phyloP scores from a whole-genome alignment of 2,329 filamentous ascomycete species.

The Talaromyces amestolkiae region DNA sequence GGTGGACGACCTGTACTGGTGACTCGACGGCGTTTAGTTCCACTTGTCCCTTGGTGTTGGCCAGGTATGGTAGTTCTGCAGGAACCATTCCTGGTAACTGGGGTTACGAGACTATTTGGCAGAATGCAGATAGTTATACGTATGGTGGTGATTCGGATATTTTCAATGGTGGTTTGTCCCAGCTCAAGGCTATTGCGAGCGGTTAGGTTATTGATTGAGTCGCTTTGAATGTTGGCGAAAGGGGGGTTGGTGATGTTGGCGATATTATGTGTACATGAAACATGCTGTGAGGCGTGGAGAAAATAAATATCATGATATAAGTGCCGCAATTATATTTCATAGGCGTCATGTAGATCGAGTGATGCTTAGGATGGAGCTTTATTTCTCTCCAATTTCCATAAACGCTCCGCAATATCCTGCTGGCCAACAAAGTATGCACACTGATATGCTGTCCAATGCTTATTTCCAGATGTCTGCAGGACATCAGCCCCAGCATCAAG shows the following conservation, averaged over 20 bases:
- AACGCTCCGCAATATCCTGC: conserved; percentile 12
- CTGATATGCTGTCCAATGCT: conserved; percentile 18
- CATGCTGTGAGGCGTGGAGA: background rate
- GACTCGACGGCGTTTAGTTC: conserved; percentile 47
- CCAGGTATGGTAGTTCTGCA: conserved; percentile 42
- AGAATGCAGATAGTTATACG: conserved; percentile 49
- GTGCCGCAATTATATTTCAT: background rate
- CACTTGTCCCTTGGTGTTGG: conserved; percentile 51
- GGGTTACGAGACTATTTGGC: conserved; percentile 56
- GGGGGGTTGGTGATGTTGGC: background rate
- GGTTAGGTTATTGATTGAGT: conserved; percentile 8
- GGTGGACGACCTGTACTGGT: conserved; percentile 56
- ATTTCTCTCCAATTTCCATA: conserved; percentile 15
- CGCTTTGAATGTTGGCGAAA: background rate
- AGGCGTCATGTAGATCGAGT: background rate
- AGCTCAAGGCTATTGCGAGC: conserved; percentile 31
- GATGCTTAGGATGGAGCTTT: background rate
- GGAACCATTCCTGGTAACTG: conserved; percentile 53
- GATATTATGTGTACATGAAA: background rate
- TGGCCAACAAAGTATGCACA: conserved; percentile 17
- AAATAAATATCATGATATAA: background rate
- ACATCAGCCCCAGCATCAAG: conserved; percentile 17
- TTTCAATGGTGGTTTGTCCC: conserved; percentile 48
- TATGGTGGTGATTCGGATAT: conserved; percentile 55
- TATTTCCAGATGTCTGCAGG: conserved; percentile 15